Evolutionary conservation across 345 rosid species (phyloP).

Genomic region (Eucalyptus paniculata): DNA sequence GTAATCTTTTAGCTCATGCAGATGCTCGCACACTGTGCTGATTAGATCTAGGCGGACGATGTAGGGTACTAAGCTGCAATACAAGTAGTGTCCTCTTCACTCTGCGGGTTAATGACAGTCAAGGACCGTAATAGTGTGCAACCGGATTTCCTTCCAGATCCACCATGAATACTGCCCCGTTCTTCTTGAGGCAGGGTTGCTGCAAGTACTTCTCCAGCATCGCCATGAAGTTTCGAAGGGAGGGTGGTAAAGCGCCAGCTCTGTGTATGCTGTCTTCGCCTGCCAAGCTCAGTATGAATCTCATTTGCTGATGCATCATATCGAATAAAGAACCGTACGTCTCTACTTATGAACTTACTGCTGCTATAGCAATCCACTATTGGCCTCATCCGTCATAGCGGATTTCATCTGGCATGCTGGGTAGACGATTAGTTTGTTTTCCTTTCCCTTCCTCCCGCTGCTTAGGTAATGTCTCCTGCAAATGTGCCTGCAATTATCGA

Average conservation of each 20-base stretch:
- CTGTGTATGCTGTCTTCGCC: slow-evolving; percentile 1
- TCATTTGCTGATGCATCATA: not conserved
- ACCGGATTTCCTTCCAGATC: slow-evolving; percentile 51
- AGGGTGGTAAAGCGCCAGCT: slow-evolving; percentile 11
- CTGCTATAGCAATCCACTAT: slow-evolving; percentile 45
- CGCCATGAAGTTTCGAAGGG: slow-evolving; percentile 22
- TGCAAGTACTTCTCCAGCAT: slow-evolving; percentile 3
- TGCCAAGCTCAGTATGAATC: not conserved
- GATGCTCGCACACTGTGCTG: slow-evolving; percentile 16
- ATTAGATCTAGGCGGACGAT: slow-evolving; percentile 28
- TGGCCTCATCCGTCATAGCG: slow-evolving; percentile 51
- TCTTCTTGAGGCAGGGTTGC: not conserved
- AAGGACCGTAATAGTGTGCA: slow-evolving; percentile 26
- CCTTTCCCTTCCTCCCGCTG: slow-evolving; percentile 26
- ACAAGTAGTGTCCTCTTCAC: slow-evolving; percentile 34
- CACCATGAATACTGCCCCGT: slow-evolving; percentile 33
- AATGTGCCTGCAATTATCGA: slow-evolving; percentile 31
- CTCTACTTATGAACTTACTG: slow-evolving; percentile 11
- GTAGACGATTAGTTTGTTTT: slow-evolving; percentile 32
- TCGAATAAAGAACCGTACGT: not conserved
- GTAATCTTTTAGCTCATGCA: not conserved
- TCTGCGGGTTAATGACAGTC: slow-evolving; percentile 9
- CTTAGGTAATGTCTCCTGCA: slow-evolving; percentile 46
- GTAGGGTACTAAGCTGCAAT: slow-evolving; percentile 19
- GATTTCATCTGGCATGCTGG: slow-evolving; percentile 65